Percentiles rank a stretch among this genome's conserved stretches.
These are phyloP conservation scores for Debaryomycetaceae sp. DNA, from an alignment of 1,139 yeast species.

Conservation along the genomic window DNA sequence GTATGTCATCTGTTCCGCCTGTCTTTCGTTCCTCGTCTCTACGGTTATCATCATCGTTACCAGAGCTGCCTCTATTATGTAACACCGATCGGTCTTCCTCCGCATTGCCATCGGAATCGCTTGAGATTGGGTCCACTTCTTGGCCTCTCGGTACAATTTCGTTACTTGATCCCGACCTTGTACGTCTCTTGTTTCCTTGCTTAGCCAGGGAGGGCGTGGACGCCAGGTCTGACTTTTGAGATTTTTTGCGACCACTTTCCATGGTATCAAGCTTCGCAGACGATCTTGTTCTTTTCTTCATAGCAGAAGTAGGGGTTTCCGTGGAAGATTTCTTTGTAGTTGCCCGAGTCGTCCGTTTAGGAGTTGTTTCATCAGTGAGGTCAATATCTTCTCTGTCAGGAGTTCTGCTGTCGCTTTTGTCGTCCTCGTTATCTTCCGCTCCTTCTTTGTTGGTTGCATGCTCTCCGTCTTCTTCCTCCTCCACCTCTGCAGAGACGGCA, in stretches of 20 bases:
- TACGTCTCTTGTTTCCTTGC: conserved; percentile 14
- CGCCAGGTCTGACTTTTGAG: conserved; percentile 10
- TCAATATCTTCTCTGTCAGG: conserved; percentile 1
- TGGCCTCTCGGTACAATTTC: conserved; percentile 9
- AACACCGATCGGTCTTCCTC: conserved; percentile 1
- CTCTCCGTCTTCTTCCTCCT: conserved; percentile 2
- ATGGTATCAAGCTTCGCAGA: conserved; percentile 19
- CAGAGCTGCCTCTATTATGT: not conserved
- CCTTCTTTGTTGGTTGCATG: conserved; percentile 7
- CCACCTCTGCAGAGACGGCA: not conserved
- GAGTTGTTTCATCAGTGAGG: not conserved
- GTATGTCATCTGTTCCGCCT: not conserved
- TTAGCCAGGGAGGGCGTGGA: conserved; percentile 9
- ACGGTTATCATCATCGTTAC: not conserved
- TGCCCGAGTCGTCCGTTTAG: not conserved
- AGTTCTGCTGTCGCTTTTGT: conserved; percentile 3
- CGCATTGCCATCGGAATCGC: conserved; percentile 4
- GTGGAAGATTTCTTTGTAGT: not conserved
- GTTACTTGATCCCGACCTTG: conserved; percentile 24
- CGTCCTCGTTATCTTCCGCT: conserved; percentile 8
- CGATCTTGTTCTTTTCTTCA: conserved; percentile 28
- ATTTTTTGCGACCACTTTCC: conserved; percentile 12
- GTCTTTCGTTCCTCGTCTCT: not conserved
- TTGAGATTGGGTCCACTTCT: not conserved
- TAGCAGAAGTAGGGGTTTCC: conserved; percentile 7